These are phyloP conservation scores for Termitomyces sp. DNA, from an alignment of 768 basidiomycete species.

Conservation along the genomic window DNA sequence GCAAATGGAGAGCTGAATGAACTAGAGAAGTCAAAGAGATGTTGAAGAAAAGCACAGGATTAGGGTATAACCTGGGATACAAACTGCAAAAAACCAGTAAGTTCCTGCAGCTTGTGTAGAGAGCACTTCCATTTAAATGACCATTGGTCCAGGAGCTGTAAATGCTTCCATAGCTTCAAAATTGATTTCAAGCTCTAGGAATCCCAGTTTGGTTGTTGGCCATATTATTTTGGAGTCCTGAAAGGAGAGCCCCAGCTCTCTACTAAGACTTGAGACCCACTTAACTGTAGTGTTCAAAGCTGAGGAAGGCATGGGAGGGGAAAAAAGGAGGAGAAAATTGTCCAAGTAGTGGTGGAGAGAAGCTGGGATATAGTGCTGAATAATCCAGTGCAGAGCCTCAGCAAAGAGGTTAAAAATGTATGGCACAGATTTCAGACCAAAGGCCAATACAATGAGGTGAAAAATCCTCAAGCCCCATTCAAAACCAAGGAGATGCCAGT, in stretches of 20 bases:
- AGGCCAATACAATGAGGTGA: no score
- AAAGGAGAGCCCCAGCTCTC: slow-evolving; percentile 28
- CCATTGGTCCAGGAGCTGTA: no score
- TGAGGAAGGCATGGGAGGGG: background rate
- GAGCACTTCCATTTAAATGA: slow-evolving; percentile 3
- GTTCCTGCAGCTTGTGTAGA: slow-evolving; percentile 24
- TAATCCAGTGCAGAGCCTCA: slow-evolving; percentile 26
- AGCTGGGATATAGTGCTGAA: slow-evolving; percentile 25
- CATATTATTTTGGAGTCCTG: slow-evolving; percentile 4
- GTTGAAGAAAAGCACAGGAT: slow-evolving; percentile 21
- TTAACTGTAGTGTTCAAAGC: slow-evolving; percentile 10
- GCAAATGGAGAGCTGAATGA: slow-evolving; percentile 18
- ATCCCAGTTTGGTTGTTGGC: slow-evolving; percentile 20
- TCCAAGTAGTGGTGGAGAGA: background rate
- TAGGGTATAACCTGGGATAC: slow-evolving; percentile 30
- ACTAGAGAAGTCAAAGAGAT: slow-evolving; percentile 17
- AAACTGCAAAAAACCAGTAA: no score
- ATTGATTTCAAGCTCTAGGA: slow-evolving; percentile 13
- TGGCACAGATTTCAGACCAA: no score
- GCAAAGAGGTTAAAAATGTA: no score
- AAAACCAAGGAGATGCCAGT: slow-evolving; percentile 33
- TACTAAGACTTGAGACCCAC: slow-evolving; percentile 11
- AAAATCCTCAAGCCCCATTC: slow-evolving; percentile 27
- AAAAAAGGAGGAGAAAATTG: background rate
- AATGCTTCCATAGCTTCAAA: no score